Evolutionary conservation across 805 yeast species (phyloP).

Genomic region (Monosporozyma aquatica): DNA sequence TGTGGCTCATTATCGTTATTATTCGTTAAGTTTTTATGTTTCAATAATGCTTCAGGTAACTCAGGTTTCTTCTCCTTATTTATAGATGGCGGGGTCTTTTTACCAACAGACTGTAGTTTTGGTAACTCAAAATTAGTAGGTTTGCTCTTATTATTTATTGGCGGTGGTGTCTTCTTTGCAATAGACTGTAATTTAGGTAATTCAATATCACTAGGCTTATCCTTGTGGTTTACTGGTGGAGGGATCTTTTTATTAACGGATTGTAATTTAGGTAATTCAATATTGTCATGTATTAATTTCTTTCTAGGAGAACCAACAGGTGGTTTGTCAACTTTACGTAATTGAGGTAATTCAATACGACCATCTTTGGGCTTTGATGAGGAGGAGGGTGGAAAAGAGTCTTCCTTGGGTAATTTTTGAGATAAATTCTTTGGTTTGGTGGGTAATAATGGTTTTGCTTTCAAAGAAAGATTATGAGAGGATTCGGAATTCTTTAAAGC

Average conservation of each 20-base stretch:
- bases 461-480: background rate
- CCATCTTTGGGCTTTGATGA: conserved; percentile 6
- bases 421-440: conserved; percentile 9
- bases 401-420: too few species aligned
- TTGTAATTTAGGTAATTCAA: conserved; percentile 14
- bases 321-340: conserved; percentile 11
- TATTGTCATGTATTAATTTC: conserved; percentile 1
- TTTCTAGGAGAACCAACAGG: background rate
- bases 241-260: conserved; percentile 5
- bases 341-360: conserved; percentile 7
- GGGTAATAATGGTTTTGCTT: conserved; percentile 12
- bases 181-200: conserved; percentile 15
- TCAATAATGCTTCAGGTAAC: conserved; percentile 19
- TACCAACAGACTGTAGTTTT: conserved; percentile 12
- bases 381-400: too few species aligned
- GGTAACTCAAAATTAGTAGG: conserved; percentile 8
- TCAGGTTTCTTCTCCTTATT: conserved; percentile 7
- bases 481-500: conserved; percentile 10
- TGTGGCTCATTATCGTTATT: background rate
- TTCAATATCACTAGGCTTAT: conserved; percentile 5
- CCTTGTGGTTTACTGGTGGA: background rate
- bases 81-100: background rate
- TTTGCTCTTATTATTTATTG: background rate
- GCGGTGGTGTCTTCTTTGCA: background rate
- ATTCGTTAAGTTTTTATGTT: conserved; percentile 4